phyloP scores from a whole-genome alignment of 2,329 filamentous ascomycete genomes.

The Diaporthe capsici region DNA sequence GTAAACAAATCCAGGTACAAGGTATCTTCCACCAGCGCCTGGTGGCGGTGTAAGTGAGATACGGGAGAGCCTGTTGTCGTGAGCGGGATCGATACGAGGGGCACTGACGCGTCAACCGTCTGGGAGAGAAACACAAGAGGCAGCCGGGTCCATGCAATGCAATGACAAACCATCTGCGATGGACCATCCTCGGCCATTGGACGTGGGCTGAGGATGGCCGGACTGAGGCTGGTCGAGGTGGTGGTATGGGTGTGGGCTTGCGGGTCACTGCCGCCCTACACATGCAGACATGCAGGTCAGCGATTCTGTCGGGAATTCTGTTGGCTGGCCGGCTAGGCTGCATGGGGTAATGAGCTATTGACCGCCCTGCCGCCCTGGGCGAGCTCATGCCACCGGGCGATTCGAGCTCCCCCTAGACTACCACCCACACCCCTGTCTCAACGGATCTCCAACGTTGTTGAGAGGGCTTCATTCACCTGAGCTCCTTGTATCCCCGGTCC shows the following conservation, averaged over 20 bases:
- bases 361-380: slow-evolving; percentile 31
- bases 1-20: background rate
- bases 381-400: slow-evolving; percentile 18
- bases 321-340: slow-evolving; percentile 33
- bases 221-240: background rate
- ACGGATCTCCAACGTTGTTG: slow-evolving; percentile 33
- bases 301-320: slow-evolving; percentile 18
- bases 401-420: slow-evolving; percentile 15
- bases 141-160: slow-evolving; percentile 1
- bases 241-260: background rate
- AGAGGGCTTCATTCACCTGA: background rate
- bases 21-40: background rate
- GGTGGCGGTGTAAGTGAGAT: slow-evolving; percentile 26
- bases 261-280: slow-evolving; percentile 39
- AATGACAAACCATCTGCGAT: background rate
- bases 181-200: slow-evolving; percentile 3
- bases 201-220: slow-evolving; percentile 17
- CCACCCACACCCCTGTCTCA: slow-evolving; percentile 11
- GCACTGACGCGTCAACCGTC: background rate
- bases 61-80: slow-evolving; percentile 4
- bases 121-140: slow-evolving; percentile 16
- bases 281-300: slow-evolving; percentile 9
- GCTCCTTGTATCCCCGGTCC: background rate
- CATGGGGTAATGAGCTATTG: slow-evolving; percentile 39
- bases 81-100: slow-evolving; percentile 18